A percentile compares a stretch with the other conserved stretches of the same genome.
Evolutionary conservation across 257 asterid genomes (phyloP).

Genomic region (Mentha longifolia): DNA sequence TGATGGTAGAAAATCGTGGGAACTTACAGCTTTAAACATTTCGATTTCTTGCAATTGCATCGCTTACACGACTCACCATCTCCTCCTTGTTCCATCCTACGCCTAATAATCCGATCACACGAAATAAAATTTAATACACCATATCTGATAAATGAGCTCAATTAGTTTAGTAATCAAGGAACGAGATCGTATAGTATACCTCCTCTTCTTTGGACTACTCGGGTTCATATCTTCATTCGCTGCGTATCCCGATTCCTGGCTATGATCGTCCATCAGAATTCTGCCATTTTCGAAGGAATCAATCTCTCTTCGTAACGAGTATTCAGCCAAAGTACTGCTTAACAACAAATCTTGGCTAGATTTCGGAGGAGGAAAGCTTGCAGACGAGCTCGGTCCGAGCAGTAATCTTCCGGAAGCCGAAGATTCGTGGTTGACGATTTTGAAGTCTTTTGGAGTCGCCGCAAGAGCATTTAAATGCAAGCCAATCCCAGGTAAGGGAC

Average conservation of each 20-base stretch:
- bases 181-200: conserved; percentile 32
- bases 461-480: conserved; percentile 87
- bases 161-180: background rate
- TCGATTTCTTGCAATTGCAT: conserved; percentile 73
- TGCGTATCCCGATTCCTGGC: conserved; percentile 42
- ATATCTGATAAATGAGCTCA: background rate
- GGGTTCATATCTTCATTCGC: conserved; percentile 53
- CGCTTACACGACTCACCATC: conserved; percentile 57
- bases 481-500: conserved; percentile 76
- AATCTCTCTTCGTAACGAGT: conserved; percentile 43
- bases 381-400: conserved; percentile 46
- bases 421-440: conserved; percentile 53
- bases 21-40: conserved; percentile 70
- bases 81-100: conserved; percentile 45
- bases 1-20: background rate
- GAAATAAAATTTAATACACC: background rate
- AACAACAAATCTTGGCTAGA: conserved; percentile 48
- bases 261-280: conserved; percentile 50
- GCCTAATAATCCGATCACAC: conserved; percentile 41
- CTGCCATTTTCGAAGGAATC: conserved; percentile 41
- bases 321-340: conserved; percentile 40
- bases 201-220: conserved; percentile 64
- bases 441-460: conserved; percentile 56
- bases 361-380: conserved; percentile 40
- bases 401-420: conserved; percentile 55